phyloP scores from a whole-genome alignment of 768 basidiomycete species.

The Podaxis sp. region DNA sequence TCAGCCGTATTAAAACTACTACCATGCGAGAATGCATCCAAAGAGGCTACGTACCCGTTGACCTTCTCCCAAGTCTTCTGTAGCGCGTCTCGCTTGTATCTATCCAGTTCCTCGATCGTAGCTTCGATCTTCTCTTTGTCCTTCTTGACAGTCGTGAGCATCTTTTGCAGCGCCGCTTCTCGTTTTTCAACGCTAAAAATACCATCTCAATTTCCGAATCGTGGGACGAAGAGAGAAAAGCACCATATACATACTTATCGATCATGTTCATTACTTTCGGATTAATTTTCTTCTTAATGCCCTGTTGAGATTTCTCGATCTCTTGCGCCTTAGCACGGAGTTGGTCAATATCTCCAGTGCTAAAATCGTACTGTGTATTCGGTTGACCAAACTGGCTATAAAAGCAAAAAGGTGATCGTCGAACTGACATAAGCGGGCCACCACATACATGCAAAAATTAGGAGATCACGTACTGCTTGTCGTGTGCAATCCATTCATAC shows the following conservation, averaged over 20 bases:
- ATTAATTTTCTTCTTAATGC: slow-evolving; percentile 95
- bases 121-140: slow-evolving; percentile 96
- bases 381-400: slow-evolving; percentile 79
- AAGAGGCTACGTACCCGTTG: slow-evolving; percentile 61
- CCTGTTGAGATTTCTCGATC: slow-evolving; percentile 75
- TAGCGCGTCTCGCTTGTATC: slow-evolving; percentile 91
- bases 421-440: slow-evolving; percentile 25
- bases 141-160: slow-evolving; percentile 81
- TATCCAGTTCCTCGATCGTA: slow-evolving; percentile 90
- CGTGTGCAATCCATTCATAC: slow-evolving; percentile 86
- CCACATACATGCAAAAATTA: neutral
- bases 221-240: neutral
- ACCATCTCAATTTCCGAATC: neutral
- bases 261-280: slow-evolving; percentile 96
- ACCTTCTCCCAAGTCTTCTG: slow-evolving; percentile 97
- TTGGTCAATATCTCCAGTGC: slow-evolving; percentile 54
- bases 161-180: slow-evolving; percentile 83
- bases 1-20: neutral
- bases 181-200: slow-evolving; percentile 84
- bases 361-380: slow-evolving; percentile 83
- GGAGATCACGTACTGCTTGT: slow-evolving; percentile 67
- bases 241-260: slow-evolving; percentile 63
- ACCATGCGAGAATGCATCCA: neutral
- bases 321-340: slow-evolving; percentile 68
- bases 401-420: neutral